Conservation (phyloP, 441 rosid genomes). For the Capsella rubella region DNA sequence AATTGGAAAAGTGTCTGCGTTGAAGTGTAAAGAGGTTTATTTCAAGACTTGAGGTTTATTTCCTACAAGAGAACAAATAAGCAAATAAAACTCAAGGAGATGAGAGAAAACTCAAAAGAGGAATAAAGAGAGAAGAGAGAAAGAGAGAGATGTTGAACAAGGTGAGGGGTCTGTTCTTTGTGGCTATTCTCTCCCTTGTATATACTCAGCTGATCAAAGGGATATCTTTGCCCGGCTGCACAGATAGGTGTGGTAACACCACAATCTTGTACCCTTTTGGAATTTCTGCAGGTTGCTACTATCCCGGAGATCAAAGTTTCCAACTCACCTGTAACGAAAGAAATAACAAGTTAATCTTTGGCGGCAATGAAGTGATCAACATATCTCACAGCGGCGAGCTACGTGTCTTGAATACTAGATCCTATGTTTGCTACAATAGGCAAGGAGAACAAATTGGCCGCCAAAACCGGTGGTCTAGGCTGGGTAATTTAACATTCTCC, state of each 20-base stretch:
- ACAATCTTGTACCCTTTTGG: slow-evolving; percentile 37
- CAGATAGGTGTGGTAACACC: slow-evolving; percentile 18
- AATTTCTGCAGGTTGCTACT: slow-evolving; percentile 29
- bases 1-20: no score
- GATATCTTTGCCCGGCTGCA: slow-evolving; percentile 1
- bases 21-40: no score
- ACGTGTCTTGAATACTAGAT: no score
- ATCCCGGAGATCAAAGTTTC: background rate
- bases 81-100: background rate
- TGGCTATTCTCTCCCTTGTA: background rate
- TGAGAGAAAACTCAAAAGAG: background rate
- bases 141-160: background rate
- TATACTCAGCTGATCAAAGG: slow-evolving; percentile 3
- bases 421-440: no score
- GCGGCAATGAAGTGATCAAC: no score
- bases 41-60: no score
- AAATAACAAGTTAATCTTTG: no score
- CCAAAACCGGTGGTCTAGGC: no score
- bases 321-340: background rate
- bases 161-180: background rate
- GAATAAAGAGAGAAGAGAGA: background rate
- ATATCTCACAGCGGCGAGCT: background rate
- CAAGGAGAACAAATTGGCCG: no score
- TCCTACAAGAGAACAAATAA: no score
- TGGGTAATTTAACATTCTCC: no score